Evolutionary conservation across 2,329 filamentous ascomycete genomes (phyloP).

Genomic region (Penicillium crustosum): DNA sequence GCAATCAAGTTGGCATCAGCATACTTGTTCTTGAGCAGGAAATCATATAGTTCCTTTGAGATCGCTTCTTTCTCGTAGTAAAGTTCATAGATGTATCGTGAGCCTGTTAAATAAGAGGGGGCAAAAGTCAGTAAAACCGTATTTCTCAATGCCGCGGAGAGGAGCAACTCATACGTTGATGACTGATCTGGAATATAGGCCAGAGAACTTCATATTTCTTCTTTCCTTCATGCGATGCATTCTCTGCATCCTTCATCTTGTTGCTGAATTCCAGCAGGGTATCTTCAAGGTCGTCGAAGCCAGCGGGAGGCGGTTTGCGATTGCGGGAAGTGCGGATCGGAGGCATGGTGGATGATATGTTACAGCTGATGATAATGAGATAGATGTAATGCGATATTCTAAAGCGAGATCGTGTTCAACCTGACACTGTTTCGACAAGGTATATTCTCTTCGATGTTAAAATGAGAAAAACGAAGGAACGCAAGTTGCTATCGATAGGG

Average conservation of each 20-base stretch:
- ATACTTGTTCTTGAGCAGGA: conserved; percentile 93
- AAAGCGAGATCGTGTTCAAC: background rate
- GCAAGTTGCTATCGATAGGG: conserved; percentile 8
- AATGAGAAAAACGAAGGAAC: background rate
- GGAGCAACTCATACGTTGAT: conserved; percentile 65
- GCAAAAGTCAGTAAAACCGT: background rate
- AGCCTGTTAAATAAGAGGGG: conserved; percentile 44
- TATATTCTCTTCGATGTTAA: background rate
- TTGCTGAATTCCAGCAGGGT: conserved; percentile 66
- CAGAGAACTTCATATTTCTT: conserved; percentile 90
- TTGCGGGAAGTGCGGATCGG: conserved; percentile 60
- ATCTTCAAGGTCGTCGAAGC: conserved; percentile 69
- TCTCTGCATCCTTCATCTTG: conserved; percentile 79
- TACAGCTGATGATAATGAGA: background rate
- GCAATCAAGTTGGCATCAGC: conserved; percentile 94
- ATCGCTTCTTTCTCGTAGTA: conserved; percentile 99
- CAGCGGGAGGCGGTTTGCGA: conserved; percentile 64
- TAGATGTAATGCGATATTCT: background rate
- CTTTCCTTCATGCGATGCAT: conserved; percentile 74
- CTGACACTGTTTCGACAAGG: background rate
- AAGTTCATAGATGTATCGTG: conserved; percentile 91
- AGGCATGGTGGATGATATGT: conserved; percentile 50
- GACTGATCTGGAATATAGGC: conserved; percentile 96
- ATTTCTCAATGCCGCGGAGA: background rate
- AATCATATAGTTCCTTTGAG: conserved; percentile 87